Evolutionary conservation across 129 eudicot species (phyloP).

Genomic region (sunflower (Helianthus annuus)): DNA sequence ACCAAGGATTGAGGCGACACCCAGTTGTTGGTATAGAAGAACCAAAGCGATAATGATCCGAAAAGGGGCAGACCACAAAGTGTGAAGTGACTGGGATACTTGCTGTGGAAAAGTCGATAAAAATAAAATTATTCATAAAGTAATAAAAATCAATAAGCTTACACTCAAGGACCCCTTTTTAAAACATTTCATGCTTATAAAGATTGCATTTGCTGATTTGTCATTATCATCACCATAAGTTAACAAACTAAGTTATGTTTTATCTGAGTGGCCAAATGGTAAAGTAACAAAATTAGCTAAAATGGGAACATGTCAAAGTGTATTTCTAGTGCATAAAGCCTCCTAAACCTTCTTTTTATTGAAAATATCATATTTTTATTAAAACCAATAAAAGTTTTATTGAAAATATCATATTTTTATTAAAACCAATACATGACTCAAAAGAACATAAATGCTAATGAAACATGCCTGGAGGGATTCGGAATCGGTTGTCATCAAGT

Average conservation of each 20-base stretch:
- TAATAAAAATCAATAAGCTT: slow-evolving; percentile 9
- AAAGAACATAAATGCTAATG: slow-evolving; percentile 11
- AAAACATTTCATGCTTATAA: neutral
- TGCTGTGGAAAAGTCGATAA: slow-evolving; percentile 53
- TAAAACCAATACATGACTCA: neutral
- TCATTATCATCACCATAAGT: neutral
- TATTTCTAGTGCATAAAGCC: neutral
- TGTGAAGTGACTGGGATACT: slow-evolving; percentile 82
- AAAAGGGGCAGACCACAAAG: slow-evolving; percentile 93
- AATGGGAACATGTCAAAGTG: neutral
- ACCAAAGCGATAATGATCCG: slow-evolving; percentile 81
- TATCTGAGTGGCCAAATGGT: neutral
- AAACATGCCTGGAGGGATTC: slow-evolving; percentile 80
- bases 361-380: neutral
- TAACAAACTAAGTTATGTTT: neutral
- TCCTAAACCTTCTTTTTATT: neutral
- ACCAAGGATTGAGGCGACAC: slow-evolving; percentile 91
- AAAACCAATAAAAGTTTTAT: too few species aligned
- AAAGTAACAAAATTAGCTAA: neutral
- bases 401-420: neutral
- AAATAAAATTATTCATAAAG: slow-evolving; percentile 13
- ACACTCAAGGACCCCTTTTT: neutral
- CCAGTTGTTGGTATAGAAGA: slow-evolving; percentile 83
- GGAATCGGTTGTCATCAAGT: slow-evolving; percentile 95
- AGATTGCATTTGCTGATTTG: neutral